A percentile compares a stretch with the other conserved stretches of the same genome.
Evolutionary conservation across 768 basidiomycete genomes (phyloP).

Genomic region (Pisolithus marmoratus): DNA sequence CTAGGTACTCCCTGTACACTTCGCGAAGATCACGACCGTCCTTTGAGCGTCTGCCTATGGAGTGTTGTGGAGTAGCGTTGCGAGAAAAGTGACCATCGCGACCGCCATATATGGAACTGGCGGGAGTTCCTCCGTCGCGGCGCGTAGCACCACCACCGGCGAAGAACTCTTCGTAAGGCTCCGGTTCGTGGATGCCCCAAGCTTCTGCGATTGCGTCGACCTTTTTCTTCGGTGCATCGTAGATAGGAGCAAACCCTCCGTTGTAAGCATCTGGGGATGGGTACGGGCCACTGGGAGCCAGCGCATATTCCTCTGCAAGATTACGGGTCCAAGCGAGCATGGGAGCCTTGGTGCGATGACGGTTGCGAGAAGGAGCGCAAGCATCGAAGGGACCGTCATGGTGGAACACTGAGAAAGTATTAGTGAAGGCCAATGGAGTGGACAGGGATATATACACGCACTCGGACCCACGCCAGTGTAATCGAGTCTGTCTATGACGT

Average conservation of each 20-base stretch:
- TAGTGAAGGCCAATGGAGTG: slow-evolving; percentile 3
- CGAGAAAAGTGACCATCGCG: slow-evolving; percentile 41
- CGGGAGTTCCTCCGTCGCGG: slow-evolving; percentile 50
- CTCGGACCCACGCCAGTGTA: slow-evolving; percentile 80
- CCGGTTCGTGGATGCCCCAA: slow-evolving; percentile 90
- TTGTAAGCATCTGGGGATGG: slow-evolving; percentile 38
- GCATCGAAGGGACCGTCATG: slow-evolving; percentile 92
- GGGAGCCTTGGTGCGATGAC: slow-evolving; percentile 71
- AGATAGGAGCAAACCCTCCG: slow-evolving; percentile 43
- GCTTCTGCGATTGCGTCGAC: slow-evolving; percentile 87
- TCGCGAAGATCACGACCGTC: slow-evolving; percentile 48
- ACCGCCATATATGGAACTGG: slow-evolving; percentile 67
- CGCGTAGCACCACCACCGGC: slow-evolving; percentile 62
- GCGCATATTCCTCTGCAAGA: slow-evolving; percentile 35
- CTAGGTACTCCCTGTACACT: slow-evolving; percentile 38
- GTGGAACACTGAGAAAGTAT: slow-evolving; percentile 64
- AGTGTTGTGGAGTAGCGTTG: slow-evolving; percentile 31
- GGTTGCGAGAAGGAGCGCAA: slow-evolving; percentile 85
- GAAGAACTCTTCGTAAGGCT: slow-evolving; percentile 86
- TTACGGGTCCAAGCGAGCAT: slow-evolving; percentile 68
- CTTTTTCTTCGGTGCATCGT: slow-evolving; percentile 71
- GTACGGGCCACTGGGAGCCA: slow-evolving; percentile 45
- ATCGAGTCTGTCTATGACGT: slow-evolving; percentile 87
- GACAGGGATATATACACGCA: slow-evolving; percentile 43
- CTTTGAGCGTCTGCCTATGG: slow-evolving; percentile 35